Base-by-base conservation (phyloP, 1,139 yeast genomes). In the Pneumocystis oryctolagi region DNA sequence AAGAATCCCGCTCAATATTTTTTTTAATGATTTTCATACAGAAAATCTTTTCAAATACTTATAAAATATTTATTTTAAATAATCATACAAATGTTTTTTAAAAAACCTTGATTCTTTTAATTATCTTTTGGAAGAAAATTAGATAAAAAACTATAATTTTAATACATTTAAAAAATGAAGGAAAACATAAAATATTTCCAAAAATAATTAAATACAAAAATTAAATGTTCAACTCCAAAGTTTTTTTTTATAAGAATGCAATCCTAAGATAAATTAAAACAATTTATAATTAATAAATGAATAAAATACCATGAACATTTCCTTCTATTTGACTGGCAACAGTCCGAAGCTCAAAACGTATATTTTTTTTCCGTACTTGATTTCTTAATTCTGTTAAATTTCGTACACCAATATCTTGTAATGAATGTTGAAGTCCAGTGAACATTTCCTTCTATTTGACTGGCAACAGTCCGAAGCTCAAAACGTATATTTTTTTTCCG, bases 301-400 rank as follows among this genome's bases (percentile, higher is more conserved):
- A 16, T 37, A 37, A n/a, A 37, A 94, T 83, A 74, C 95, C 92
- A 78, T 89, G 89, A 67, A 92, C 94, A 77, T 97, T 97, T 79
- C 99, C 99, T 79, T 92, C 99, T 70, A 89, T 82, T 82, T 92
- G 98, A 67, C 98, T 97, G 73, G 96, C 87, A 63, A 97, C 95
- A 70, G 98, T 89, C 83, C 99, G 89, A 78, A 87, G 85, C 79
- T 94, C 98, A 73, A 94, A 92, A 79, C 98, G 85, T 68, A 89
- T 85, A 42, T 78, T 79, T 69, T 95, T 95, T 65, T 71, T 68
- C 71, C 79, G 80, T 66, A 88, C 94, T 63, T 79, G 77, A 65
- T 77, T 76, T 74, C 87, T 86, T 76, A 92, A 82, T 63, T 78
- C 84, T 20, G 71, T 73, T 70, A 87, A 75, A 60, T 95, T 84